Base-by-base conservation (phyloP, 768 basidiomycete species). In the Pleurotus ostreatus region DNA sequence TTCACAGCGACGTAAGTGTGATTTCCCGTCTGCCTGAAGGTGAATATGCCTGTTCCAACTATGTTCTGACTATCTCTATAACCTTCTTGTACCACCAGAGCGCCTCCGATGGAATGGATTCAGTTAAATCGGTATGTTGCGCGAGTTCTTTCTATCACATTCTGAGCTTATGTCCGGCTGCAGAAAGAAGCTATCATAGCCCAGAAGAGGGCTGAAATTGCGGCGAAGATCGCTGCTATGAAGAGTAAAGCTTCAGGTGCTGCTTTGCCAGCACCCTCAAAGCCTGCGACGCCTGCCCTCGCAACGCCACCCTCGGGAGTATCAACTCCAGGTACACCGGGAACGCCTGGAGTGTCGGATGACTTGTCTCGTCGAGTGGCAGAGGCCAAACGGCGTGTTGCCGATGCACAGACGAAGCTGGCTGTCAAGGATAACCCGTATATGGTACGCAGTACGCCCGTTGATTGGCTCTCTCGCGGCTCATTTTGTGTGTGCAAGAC, bases 371-470 rank as follows among this genome's bases (percentile, higher is more conserved):
- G 84, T 6, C 77, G 82, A 57, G 83, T 97, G 0, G 89, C 88
- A 5, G 96, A 97, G 58, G 92, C 94, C 11, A 92, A 89, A 69
- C 79, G 86, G 38, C 81, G 89, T 53, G 92, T 96, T 0, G 85
- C 89, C 0, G 89, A 91, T 43, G 88, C 92, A 37, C 88, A 89
- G 65, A 89, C 78, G 55, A 87, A 86, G 62, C 78, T 86, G 16
- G 82, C 86, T 0, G 73, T 86, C 26, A 89, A 87, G 59, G 88
- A 87, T 56, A 96, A 94, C 60, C 93, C 92, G 0, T 95, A 96
- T 75, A 85, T 94, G 82, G 92, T 88, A 30, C 45, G 82, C 70
- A n/a, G 1, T 26, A 4, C 9, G 30, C 7, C 30, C 9, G 30
- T 34, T 8, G 9, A 34, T 34, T 34, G 9, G 11, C 11, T 11